Percentiles rank a stretch among this genome's conserved stretches.
Conservation (phyloP, 2,329 filamentous ascomycete species). For the Fusarium protoensiforme region DNA sequence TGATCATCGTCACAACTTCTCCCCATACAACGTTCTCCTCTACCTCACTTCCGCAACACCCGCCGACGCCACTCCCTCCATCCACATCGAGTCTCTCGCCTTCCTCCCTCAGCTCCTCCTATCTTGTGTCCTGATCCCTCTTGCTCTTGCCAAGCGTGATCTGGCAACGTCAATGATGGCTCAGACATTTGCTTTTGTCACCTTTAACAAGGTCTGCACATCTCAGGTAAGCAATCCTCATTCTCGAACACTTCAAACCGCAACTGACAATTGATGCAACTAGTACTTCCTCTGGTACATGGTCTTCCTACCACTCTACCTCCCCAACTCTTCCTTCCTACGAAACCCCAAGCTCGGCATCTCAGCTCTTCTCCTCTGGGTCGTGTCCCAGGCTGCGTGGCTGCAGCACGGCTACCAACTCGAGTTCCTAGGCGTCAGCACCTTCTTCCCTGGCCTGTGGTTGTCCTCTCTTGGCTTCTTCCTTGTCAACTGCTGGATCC, state of each 20-base stretch:
- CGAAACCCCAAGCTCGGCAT: constrained; percentile 69
- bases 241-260: background rate
- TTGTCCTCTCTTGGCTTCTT: constrained; percentile 82
- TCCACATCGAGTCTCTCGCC: constrained; percentile 79
- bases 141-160: constrained; percentile 82
- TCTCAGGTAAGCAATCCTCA: constrained; percentile 76
- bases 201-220: constrained; percentile 99
- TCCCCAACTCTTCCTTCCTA: constrained; percentile 82
- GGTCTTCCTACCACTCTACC: constrained; percentile 90
- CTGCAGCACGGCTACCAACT: constrained; percentile 79
- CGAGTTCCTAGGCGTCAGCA: constrained; percentile 83
- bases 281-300: constrained; percentile 99
- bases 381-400: constrained; percentile 79
- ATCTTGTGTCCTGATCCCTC: constrained; percentile 78
- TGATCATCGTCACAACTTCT: constrained; percentile 98
- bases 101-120: constrained; percentile 90
- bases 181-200: constrained; percentile 96
- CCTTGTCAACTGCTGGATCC: constrained; percentile 84
- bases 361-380: constrained; percentile 76
- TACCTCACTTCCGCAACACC: constrained; percentile 81
- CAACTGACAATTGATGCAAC: constrained; percentile 15
- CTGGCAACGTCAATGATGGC: constrained; percentile 88
- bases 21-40: constrained; percentile 91
- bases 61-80: constrained; percentile 45
- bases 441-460: constrained; percentile 89